Conservation (phyloP, 179 eudicot species). For the Spergularia azorica region DNA sequence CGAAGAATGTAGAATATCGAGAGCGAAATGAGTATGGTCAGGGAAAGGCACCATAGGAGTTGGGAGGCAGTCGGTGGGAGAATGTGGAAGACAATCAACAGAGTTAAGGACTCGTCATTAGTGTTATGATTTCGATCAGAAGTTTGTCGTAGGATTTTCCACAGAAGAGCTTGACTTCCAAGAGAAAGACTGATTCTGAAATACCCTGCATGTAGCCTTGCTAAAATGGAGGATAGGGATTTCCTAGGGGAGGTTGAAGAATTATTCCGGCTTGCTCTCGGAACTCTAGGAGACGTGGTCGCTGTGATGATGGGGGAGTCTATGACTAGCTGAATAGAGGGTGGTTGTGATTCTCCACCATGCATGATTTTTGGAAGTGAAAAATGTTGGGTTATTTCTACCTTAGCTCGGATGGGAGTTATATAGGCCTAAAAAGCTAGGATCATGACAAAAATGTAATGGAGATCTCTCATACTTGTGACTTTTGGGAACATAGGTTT, state of each 20-base stretch:
- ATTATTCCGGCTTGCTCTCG: conserved; percentile 2
- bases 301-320: conserved; percentile 29
- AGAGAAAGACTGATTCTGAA: conserved; percentile 69
- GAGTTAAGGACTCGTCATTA: conserved; percentile 15
- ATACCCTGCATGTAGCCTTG: conserved; percentile 69
- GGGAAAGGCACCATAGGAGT: conserved; percentile 52
- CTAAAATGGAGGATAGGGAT: conserved; percentile 35
- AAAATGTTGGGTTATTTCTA: background rate
- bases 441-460: background rate
- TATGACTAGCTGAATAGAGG: conserved; percentile 40
- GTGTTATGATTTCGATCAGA: background rate
- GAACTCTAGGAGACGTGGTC: background rate
- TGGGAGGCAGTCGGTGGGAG: conserved; percentile 43
- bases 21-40: conserved; percentile 34
- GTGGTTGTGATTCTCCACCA: conserved; percentile 31
- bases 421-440: conserved; percentile 29
- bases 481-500: conserved; percentile 8
- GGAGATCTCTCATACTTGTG: conserved; percentile 16
- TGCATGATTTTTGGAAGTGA: conserved; percentile 26
- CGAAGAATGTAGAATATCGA: conserved; percentile 54
- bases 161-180: conserved; percentile 62
- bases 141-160: conserved; percentile 52
- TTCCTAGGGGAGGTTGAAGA: conserved; percentile 23
- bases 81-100: conserved; percentile 24
- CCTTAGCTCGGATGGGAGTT: background rate